Base-by-base conservation (phyloP, 371 early-diverging fungal species). In the Conidiobolus incongruus region DNA sequence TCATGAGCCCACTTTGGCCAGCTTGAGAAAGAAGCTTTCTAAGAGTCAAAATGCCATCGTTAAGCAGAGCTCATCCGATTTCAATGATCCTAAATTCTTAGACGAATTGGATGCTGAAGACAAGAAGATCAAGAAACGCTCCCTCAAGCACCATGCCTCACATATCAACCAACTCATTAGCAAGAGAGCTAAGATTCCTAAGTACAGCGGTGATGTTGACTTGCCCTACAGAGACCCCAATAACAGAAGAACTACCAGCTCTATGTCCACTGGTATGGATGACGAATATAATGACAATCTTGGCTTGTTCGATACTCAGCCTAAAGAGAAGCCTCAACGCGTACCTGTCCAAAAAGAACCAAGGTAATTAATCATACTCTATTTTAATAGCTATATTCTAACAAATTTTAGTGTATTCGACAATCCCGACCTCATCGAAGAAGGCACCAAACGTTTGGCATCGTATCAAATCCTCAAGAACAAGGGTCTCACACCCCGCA, bases 401-500 rank as follows among this genome's bases (percentile, higher is more conserved):
- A 24, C n/a, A 20, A 34, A 26, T 23, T 28, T 40, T n/a, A 38
- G 24, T 38, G 32, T 11, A 30, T 22, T 23, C 17, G n/a, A 38
- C 19, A 54, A 49, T 30, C 56, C 36, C 51, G 49, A 44, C 47
- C 50, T 12, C 5, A 59, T 70, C 15, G 65, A 63, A 2, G 64
- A 53, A 29, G 72, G 66, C 47, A 59, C 65, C 36, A 91, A 92
- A 58, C 84, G 96, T 39, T 56, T 64, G 38, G 75, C 81, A 35
- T 75, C 71, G 38, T 89, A 81, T 63, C 70, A 78, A 53, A 95
- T 95, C 46, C 68, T 93, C 53, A 81, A 86, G 66, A 95, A 95
- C 70, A 82, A 79, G 67, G 96, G 96, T 42, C 70, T 95, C 33
- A 81, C 86, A 23, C 94, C 92, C 29, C 69, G 73, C 40, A 83